Evolutionary conservation across 2,329 filamentous ascomycete genomes (phyloP).

Genomic region (Diplocarpon mali): DNA sequence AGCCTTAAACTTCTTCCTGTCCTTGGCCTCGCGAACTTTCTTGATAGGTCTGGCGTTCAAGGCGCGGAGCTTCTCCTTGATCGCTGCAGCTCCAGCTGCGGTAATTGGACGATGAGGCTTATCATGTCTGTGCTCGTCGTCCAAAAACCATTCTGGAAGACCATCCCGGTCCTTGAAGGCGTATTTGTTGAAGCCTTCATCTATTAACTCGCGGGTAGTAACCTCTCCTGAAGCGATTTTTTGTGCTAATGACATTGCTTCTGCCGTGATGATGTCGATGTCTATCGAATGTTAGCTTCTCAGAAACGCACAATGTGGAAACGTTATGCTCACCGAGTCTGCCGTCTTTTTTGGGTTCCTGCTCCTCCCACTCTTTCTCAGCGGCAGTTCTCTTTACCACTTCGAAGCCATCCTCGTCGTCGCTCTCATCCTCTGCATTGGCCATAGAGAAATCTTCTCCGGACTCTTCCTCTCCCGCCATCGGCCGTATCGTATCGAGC

Average conservation of each 20-base stretch:
- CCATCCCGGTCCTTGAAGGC: conserved; percentile 85
- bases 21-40: conserved; percentile 94
- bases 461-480: conserved; percentile 27
- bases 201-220: conserved; percentile 66
- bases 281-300: conserved; percentile 38
- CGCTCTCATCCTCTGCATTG: conserved; percentile 13
- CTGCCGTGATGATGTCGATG: conserved; percentile 98
- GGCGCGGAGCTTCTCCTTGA: conserved; percentile 87
- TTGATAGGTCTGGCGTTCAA: conserved; percentile 96
- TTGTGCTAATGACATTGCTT: conserved; percentile 96
- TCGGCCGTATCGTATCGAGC: conserved; percentile 23
- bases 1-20: conserved; percentile 92
- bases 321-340: conserved; percentile 39
- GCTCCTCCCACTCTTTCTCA: conserved; percentile 55
- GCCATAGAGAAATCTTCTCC: conserved; percentile 19
- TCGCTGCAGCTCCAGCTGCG: conserved; percentile 78
- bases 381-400: conserved; percentile 43
- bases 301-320: neutral
- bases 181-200: conserved; percentile 90
- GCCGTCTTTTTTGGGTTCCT: conserved; percentile 51
- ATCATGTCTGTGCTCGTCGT: conserved; percentile 80
- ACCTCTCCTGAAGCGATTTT: conserved; percentile 79
- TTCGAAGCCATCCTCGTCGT: conserved; percentile 46
- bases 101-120: conserved; percentile 80
- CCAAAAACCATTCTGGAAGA: conserved; percentile 93